Conservation (phyloP, 2,329 filamentous ascomycete species). For the Zymoseptoria passerinii region DNA sequence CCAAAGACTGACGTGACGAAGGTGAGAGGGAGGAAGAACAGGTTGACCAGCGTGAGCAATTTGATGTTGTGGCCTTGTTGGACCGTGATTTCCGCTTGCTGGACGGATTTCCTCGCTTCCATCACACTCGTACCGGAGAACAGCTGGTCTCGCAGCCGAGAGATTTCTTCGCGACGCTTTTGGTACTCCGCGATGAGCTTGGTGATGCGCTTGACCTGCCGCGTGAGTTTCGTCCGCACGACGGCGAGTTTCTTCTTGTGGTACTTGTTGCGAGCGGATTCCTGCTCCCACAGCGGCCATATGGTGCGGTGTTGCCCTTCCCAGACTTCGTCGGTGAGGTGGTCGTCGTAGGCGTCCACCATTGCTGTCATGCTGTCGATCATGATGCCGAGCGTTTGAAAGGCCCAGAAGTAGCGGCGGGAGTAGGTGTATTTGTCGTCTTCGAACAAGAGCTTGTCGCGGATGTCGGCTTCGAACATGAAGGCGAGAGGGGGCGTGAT, state of each 20-base stretch:
- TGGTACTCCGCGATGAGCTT: slow-evolving; percentile 46
- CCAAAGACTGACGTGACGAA: slow-evolving; percentile 54
- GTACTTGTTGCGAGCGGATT: slow-evolving; percentile 38
- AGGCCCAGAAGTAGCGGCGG: slow-evolving; percentile 55
- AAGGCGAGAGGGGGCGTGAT: slow-evolving; percentile 53
- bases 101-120: slow-evolving; percentile 52
- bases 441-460: slow-evolving; percentile 54
- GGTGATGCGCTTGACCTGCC: slow-evolving; percentile 43
- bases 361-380: slow-evolving; percentile 53
- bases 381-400: slow-evolving; percentile 52
- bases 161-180: slow-evolving; percentile 47
- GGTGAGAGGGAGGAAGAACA: slow-evolving; percentile 54
- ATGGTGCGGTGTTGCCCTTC: slow-evolving; percentile 46
- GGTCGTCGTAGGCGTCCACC: slow-evolving; percentile 49
- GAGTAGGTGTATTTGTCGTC: slow-evolving; percentile 54
- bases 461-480: slow-evolving; percentile 49
- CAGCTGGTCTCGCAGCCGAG: slow-evolving; percentile 51
- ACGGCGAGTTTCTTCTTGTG: slow-evolving; percentile 44
- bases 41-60: slow-evolving; percentile 50
- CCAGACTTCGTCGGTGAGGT: slow-evolving; percentile 53
- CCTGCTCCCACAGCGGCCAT: slow-evolving; percentile 47
- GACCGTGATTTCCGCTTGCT: slow-evolving; percentile 44
- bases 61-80: slow-evolving; percentile 56
- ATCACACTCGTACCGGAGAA: slow-evolving; percentile 57
- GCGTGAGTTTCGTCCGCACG: slow-evolving; percentile 44